Base-by-base conservation (phyloP, 1,284 basidiomycete species). In the Tausonia pullulans region DNA sequence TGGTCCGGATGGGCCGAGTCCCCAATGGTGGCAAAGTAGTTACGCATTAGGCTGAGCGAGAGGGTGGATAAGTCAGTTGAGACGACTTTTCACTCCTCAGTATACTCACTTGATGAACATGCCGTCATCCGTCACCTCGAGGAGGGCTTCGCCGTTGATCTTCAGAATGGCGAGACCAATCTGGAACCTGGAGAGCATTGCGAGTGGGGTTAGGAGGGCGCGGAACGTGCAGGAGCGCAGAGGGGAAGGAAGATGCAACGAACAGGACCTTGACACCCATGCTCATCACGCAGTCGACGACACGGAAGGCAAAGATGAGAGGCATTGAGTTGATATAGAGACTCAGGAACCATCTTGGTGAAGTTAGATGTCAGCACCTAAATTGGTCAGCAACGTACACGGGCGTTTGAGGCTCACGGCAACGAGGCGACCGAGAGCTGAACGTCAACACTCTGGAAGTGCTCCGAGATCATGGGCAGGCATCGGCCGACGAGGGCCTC, bases 231-330 rank as follows among this genome's bases (percentile, higher is more conserved):
- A 27, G 27, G 27, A 27, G 27, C 2, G 27, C 27, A 27, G 27
- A 27, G 27, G 27, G 27, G 27, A 27, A 27, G 27, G 27, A 27
- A 27, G 27, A 27, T 27, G 27, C 27, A 27, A 27, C 53, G 81
- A 98, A 98, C 56, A 98, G 79, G 11, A 98, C 96, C 72, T 94
- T 98, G 2, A 95, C 92, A 0, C 96, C 96, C 91, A 97, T 98
- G 69, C 94, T 94, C 79, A 98, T 90, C 77, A 99, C 96, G 76
- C 96, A 99, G 75, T 99, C 96, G 2, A 97, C 91, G 72, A 99
- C 93, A 57, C 96, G 85, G 81, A 98, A 98, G 0, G 96, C 95
- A 73, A 98, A 98, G 58, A 98, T 87, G 84, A 98, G 89, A 0
- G 96, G 96, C 92, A 98, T 97, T 71, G 91, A 95, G 78, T 98